Base-by-base conservation (phyloP, 2,329 filamentous ascomycete species). In the Raffaelea arxii region DNA sequence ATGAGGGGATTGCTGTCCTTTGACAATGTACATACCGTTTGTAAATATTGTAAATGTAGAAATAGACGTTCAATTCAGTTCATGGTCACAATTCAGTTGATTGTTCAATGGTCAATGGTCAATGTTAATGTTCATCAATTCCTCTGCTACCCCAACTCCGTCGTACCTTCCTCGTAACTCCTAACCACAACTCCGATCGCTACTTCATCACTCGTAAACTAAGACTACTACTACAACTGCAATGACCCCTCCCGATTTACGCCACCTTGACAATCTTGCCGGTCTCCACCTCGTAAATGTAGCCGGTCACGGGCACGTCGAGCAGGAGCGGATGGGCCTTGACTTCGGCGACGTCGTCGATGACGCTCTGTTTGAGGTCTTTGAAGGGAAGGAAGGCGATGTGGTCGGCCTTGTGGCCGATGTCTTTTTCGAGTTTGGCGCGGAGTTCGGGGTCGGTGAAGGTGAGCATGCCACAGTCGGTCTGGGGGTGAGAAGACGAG, bases 381-480 rank as follows among this genome's bases (percentile, higher is more conserved):
- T 68, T 54, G 52, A 89, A 88, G 0, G 83, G 70, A 38, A 84
- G 63, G 55, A 89, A 89, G n/a, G 85, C 72, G 25, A 51, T 43
- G 46, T 52, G 18, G 54, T 54, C 65, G 0, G 75, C 74, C 19
- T 70, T 66, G 0, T 68, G 65, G 9, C 72, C 72, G 21, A 82
- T 66, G 52, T 82, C 82, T 54, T 72, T 62, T 54, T 72, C 69
- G 18, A 88, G 74, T 19, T 79, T 57, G 2, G 55, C 63, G 30
- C 69, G 67, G 10, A 77, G 71, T 27, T 47, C 73, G 22, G 70
- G 66, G 53, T 85, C 79, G 27, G 68, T 72, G 56, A 86, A 84
- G 0, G 77, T 84, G 48, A 85, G 65, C 83, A 86, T 86, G 19
- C 84, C 84, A 56, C 83, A 88, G 7, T 77, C 80, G 1, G 81